Base-by-base conservation (phyloP, 352 stramenopile species). In the Globisporangium apiculatum region DNA sequence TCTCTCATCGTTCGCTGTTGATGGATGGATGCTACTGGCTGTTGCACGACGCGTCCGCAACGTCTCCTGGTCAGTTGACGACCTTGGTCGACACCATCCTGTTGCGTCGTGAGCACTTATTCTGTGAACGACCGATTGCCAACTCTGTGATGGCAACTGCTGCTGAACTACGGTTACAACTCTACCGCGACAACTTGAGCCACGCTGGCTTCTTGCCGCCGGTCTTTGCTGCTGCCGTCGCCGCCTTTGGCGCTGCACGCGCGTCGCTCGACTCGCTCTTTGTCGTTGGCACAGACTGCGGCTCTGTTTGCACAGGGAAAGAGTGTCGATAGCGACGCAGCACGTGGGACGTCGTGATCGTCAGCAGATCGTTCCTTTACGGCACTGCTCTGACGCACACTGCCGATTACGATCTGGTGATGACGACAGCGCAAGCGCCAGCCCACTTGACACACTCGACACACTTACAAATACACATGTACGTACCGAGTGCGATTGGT, bases 171-270 rank as follows among this genome's bases (percentile, higher is more conserved):
- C 24, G 24, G 3, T 31, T 31, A 31, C 24, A 31, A 15, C 53
- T 56, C 36, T 65, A 65, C 36, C 59, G 58, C 24, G 48, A 90
- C 5, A 90, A 66, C 61, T 92, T 92, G 36, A 92, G 59, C 82
- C 82, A 92, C 40, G 74, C 76, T 2, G 82, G 82, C 47, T 89
- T 89, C 60, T 90, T 92, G 1, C 62, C 61, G 8, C 62, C 66
- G 53, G 50, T 36, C 42, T 83, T 83, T 11, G 42, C 17, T 47
- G 65, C 70, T 38, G 51, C 56, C 47, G 60, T 57, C 37, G 57
- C 47, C 8, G 72, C 60, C 42, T 78, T 82, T 36, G 67, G 42
- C 42, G 71, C 69, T 36, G 67, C 76, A 36, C 8, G 31, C 43
- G 64, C 38, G 1, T 70, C 67, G 43, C 55, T 52, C n/a, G 58